These are phyloP conservation scores for Murraya paniculata DNA, from an alignment of 345 rosid genomes.

Conservation along the genomic window DNA sequence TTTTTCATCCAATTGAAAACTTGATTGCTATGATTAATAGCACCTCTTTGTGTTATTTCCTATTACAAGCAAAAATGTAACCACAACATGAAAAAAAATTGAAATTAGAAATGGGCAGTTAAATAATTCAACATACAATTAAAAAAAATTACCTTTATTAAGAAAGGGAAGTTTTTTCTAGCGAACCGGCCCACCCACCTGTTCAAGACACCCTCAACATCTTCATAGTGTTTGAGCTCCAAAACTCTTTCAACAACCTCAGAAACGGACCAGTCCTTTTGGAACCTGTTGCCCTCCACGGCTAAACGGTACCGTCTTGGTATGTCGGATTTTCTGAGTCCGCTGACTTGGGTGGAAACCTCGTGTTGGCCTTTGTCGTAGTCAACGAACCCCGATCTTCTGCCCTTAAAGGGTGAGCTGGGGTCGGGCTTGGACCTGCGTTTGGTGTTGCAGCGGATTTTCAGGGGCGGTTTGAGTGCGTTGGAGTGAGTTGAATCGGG, in stretches of 20 bases:
- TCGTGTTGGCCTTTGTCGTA: conserved; percentile 72
- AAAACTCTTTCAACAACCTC: conserved; percentile 57
- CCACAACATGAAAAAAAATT: not conserved
- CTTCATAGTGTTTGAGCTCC: conserved; percentile 52
- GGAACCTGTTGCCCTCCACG: conserved; percentile 67
- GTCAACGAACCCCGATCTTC: conserved; percentile 60
- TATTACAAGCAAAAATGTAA: conserved; percentile 20
- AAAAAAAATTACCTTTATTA: conserved; percentile 45
- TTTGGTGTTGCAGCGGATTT: conserved; percentile 34
- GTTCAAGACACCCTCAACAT: conserved; percentile 61
- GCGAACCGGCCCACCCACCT: conserved; percentile 89
- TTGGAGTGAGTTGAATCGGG: conserved; percentile 10
- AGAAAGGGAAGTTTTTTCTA: conserved; percentile 68
- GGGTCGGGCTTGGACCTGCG: conserved; percentile 12
- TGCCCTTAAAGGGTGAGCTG: conserved; percentile 46
- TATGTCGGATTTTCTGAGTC: conserved; percentile 60
- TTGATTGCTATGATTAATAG: conserved; percentile 56
- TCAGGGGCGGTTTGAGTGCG: conserved; percentile 2
- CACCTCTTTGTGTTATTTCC: conserved; percentile 79
- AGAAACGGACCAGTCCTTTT: conserved; percentile 84
- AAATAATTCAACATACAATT: not conserved
- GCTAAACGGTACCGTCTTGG: conserved; percentile 57
- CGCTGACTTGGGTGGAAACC: conserved; percentile 56
- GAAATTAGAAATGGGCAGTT: not conserved
- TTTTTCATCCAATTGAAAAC: conserved; percentile 80